phyloP scores from a whole-genome alignment of 805 yeast genomes.

The Blastobotrys americana region DNA sequence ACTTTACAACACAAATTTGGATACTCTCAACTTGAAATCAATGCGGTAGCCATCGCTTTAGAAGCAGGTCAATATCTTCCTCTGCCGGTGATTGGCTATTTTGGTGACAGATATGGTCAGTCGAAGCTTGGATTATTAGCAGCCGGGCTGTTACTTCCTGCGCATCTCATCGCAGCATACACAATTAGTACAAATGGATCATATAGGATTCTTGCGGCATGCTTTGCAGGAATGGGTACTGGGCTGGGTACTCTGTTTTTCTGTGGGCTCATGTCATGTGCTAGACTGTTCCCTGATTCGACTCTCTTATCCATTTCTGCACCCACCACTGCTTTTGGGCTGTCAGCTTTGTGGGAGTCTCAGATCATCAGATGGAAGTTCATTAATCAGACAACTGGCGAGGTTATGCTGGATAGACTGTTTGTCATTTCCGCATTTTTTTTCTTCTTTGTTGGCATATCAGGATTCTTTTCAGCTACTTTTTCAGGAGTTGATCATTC shows the following conservation, averaged over 20 bases:
- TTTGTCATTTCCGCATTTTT: constrained; percentile 20
- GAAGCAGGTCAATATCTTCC: constrained; percentile 79
- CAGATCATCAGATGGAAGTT: constrained; percentile 43
- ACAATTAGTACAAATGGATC: constrained; percentile 25
- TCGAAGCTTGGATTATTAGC: constrained; percentile 59
- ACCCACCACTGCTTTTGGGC: constrained; percentile 84
- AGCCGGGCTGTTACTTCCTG: constrained; percentile 55
- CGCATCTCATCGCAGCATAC: constrained; percentile 48
- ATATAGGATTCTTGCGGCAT: constrained; percentile 13
- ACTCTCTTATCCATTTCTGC: constrained; percentile 78
- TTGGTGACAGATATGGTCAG: constrained; percentile 84
- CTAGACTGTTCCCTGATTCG: constrained; percentile 68
- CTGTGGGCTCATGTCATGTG: constrained; percentile 54
- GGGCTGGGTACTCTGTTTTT: constrained; percentile 35
- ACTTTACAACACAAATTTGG: constrained; percentile 53
- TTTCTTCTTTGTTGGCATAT: constrained; percentile 21
- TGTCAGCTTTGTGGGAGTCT: constrained; percentile 70
- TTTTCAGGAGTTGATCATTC: constrained; percentile 30
- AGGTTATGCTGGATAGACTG: constrained; percentile 12
- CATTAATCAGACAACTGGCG: constrained; percentile 17
- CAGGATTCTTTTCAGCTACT: constrained; percentile 23
- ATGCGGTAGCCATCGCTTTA: constrained; percentile 65
- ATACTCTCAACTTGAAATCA: constrained; percentile 60
- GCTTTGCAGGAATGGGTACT: constrained; percentile 32
- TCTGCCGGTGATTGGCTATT: constrained; percentile 71